Percentiles rank a stretch among this genome's conserved stretches.
phyloP scores from a whole-genome alignment of 1,284 basidiomycete genomes.

The Schizopora paradoxa region DNA sequence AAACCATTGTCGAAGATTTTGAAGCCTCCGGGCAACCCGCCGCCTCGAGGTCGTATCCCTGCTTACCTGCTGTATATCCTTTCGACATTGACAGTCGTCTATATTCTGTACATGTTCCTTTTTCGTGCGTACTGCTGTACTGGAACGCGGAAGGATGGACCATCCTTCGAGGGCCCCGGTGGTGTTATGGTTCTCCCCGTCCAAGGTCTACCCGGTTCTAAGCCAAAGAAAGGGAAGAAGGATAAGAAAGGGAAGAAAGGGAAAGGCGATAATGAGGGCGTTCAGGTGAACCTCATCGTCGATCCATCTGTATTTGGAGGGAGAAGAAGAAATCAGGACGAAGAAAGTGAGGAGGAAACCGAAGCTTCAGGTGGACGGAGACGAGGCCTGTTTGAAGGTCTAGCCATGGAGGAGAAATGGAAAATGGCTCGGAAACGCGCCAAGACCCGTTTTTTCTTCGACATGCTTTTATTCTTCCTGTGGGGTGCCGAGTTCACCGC shows the following conservation, averaged over 20 bases:
- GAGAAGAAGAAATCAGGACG: constrained; percentile 28
- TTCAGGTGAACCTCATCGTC: constrained; percentile 69
- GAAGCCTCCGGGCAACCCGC: constrained; percentile 47
- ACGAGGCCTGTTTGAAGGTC: constrained; percentile 49
- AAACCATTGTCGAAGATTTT: constrained; percentile 39
- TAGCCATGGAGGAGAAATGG: constrained; percentile 63
- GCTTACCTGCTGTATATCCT: constrained; percentile 55
- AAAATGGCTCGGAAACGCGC: constrained; percentile 45
- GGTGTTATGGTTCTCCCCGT: constrained; percentile 68
- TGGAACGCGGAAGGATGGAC: constrained; percentile 23
- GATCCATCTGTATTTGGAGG: constrained; percentile 53
- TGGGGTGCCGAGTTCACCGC: constrained; percentile 59
- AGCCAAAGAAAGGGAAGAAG: constrained; percentile 33
- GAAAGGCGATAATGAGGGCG: constrained; percentile 31
- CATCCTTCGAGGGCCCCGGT: constrained; percentile 28
- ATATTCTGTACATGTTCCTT: constrained; percentile 50
- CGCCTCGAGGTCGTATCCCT: constrained; percentile 49
- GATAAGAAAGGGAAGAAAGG: constrained; percentile 28
- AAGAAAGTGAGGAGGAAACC: constrained; percentile 22
- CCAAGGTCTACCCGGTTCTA: constrained; percentile 36
- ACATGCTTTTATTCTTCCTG: constrained; percentile 42
- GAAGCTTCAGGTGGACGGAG: constrained; percentile 32
- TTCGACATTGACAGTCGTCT: constrained; percentile 46
- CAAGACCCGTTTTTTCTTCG: constrained; percentile 47
- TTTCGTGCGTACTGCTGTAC: constrained; percentile 51